A percentile compares a stretch with the other conserved stretches of the same genome.
Conservation (phyloP, 176 grass and related monocot species). For the Lolium perenne region DNA sequence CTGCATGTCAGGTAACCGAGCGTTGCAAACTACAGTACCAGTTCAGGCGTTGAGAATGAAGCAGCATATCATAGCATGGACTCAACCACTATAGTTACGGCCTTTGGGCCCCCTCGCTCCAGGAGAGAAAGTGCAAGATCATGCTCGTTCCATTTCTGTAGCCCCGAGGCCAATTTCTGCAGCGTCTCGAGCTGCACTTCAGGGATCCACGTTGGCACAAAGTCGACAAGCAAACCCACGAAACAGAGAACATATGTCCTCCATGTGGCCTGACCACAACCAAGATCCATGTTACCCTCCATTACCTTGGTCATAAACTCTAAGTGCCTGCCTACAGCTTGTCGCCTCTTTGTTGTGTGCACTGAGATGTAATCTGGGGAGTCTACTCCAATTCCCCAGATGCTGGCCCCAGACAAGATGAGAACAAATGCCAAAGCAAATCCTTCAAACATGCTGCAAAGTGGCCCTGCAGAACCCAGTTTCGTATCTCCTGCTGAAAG, state of each 20-base stretch:
- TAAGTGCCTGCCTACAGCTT: slow-evolving; percentile 60
- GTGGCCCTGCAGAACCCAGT: slow-evolving; percentile 48
- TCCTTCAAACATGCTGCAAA: slow-evolving; percentile 63
- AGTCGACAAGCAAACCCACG: slow-evolving; percentile 62
- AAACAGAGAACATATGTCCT: slow-evolving; percentile 67
- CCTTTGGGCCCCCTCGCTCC: slow-evolving; percentile 54
- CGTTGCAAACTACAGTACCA: neutral
- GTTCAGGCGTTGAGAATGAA: neutral
- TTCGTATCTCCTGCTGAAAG: slow-evolving; percentile 60
- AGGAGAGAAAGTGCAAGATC: slow-evolving; percentile 74
- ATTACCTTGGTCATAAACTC: slow-evolving; percentile 66
- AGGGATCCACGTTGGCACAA: slow-evolving; percentile 60
- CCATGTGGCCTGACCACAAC: slow-evolving; percentile 65
- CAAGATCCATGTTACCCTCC: slow-evolving; percentile 67
- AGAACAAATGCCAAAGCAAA: slow-evolving; percentile 72
- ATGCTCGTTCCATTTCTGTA: slow-evolving; percentile 64
- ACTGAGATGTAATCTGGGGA: slow-evolving; percentile 42
- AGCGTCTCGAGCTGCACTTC: slow-evolving; percentile 60
- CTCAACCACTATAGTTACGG: slow-evolving; percentile 63
- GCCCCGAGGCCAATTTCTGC: slow-evolving; percentile 58
- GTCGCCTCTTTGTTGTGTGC: slow-evolving; percentile 53
- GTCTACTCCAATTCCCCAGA: slow-evolving; percentile 66
- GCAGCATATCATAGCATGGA: slow-evolving; percentile 44
- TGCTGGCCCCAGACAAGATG: slow-evolving; percentile 61
- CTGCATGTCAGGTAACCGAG: neutral